phyloP scores from a whole-genome alignment of 1,284 basidiomycete species.

The Pseudozyma sp. region DNA sequence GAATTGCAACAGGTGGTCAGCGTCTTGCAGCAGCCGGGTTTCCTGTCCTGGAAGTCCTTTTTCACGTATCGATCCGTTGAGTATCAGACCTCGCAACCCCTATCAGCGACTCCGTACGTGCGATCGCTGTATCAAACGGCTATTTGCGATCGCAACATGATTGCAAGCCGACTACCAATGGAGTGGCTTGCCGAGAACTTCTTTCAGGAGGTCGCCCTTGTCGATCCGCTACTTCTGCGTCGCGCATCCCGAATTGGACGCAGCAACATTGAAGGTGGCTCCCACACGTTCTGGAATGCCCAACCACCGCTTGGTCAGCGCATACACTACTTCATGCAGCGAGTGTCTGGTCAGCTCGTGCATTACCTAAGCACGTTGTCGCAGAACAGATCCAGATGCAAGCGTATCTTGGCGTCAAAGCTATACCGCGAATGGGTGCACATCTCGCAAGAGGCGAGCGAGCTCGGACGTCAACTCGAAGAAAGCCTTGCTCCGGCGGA shows the following conservation, averaged over 20 bases:
- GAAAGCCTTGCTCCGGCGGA: constrained; percentile 22
- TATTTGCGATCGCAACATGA: constrained; percentile 48
- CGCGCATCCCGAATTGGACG: constrained; percentile 33
- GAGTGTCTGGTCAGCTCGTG: constrained; percentile 48
- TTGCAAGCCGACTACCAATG: constrained; percentile 42
- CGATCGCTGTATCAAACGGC: constrained; percentile 46
- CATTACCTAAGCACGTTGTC: constrained; percentile 46
- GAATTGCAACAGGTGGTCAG: constrained; percentile 73
- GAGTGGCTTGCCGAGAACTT: constrained; percentile 46
- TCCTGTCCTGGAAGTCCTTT: constrained; percentile 43
- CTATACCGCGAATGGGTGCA: constrained; percentile 47
- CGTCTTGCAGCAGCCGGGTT: constrained; percentile 30
- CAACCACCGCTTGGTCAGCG: constrained; percentile 36
- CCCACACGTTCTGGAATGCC: constrained; percentile 29
- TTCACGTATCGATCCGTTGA: constrained; percentile 35
- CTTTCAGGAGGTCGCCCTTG: constrained; percentile 41
- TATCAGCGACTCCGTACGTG: constrained; percentile 31
- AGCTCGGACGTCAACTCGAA: constrained; percentile 32
- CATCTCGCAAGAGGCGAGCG: constrained; percentile 46
- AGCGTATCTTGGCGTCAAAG: constrained; percentile 39
- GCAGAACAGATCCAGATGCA: constrained; percentile 56
- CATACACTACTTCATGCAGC: constrained; percentile 37
- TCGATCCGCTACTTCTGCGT: constrained; percentile 42
- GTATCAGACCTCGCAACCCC: constrained; percentile 28
- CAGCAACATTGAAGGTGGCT: constrained; percentile 34